phyloP scores from a whole-genome alignment of 768 basidiomycete genomes.

The Mycena pura region DNA sequence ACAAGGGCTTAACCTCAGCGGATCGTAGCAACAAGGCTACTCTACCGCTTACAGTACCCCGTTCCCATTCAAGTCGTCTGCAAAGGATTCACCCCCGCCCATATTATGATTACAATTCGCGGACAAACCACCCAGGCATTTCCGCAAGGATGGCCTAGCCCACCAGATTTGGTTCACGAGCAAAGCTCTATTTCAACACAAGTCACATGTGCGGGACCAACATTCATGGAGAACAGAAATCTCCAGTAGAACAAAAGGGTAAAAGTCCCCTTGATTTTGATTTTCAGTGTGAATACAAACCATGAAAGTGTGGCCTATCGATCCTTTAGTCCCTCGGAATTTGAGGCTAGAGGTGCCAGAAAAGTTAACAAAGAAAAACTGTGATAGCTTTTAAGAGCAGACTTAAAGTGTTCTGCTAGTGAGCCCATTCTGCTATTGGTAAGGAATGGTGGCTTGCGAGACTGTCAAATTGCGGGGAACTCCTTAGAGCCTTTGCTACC shows the following conservation, averaged over 20 bases:
- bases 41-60: slow-evolving; percentile 80
- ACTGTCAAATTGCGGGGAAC: slow-evolving; percentile 14
- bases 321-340: slow-evolving; percentile 83
- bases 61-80: slow-evolving; percentile 44
- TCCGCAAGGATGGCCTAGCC: slow-evolving; percentile 56
- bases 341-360: slow-evolving; percentile 84
- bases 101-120: slow-evolving; percentile 70
- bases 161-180: slow-evolving; percentile 71
- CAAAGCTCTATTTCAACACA: no score
- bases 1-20: no score
- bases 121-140: slow-evolving; percentile 58
- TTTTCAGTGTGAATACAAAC: slow-evolving; percentile 84
- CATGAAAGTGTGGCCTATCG: slow-evolving; percentile 85
- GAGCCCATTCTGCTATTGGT: not conserved
- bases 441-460: not conserved
- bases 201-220: no score
- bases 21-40: no score
- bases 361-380: slow-evolving; percentile 53
- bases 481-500: slow-evolving; percentile 8
- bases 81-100: slow-evolving; percentile 78
- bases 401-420: slow-evolving; percentile 19
- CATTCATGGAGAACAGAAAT: slow-evolving; percentile 84
- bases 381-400: slow-evolving; percentile 26
- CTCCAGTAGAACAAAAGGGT: slow-evolving; percentile 82
- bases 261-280: slow-evolving; percentile 84